These are phyloP conservation scores for Corymbia calophylla DNA, from an alignment of 441 rosid genomes.

Conservation along the genomic window DNA sequence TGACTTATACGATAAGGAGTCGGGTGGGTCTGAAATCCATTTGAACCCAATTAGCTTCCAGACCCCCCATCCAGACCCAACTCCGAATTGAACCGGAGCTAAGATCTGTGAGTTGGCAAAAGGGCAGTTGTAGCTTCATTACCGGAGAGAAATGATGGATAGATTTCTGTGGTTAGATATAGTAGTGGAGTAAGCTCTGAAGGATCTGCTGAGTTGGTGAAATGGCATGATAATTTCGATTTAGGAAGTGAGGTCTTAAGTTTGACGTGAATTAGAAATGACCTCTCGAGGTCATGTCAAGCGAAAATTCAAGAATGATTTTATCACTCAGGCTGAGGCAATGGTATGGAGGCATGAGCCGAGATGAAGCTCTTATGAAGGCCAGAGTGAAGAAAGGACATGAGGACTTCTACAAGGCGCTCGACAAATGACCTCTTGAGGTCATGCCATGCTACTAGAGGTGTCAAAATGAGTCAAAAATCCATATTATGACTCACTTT, in stretches of 20 bases:
- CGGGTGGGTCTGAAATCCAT: too few species aligned
- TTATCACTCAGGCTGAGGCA: background rate
- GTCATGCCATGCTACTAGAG: background rate
- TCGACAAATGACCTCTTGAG: background rate
- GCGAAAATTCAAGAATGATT: background rate
- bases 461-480: too few species aligned
- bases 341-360: background rate
- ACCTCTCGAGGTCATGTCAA: background rate
- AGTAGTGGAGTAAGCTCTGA: background rate
- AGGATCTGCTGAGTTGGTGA: background rate
- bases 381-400: background rate
- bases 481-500: too few species aligned
- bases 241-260: background rate
- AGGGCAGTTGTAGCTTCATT: background rate
- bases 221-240: background rate
- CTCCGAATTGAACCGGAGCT: too few species aligned
- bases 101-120: background rate
- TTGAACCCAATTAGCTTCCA: too few species aligned
- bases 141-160: background rate
- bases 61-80: too few species aligned
- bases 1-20: too few species aligned
- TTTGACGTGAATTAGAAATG: background rate
- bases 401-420: background rate
- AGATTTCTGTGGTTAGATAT: background rate
- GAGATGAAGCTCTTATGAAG: background rate